Percentiles rank a stretch among this genome's conserved stretches.
These are phyloP conservation scores for Suillus ampliporus DNA, from an alignment of 768 basidiomycete genomes.

Conservation along the genomic window DNA sequence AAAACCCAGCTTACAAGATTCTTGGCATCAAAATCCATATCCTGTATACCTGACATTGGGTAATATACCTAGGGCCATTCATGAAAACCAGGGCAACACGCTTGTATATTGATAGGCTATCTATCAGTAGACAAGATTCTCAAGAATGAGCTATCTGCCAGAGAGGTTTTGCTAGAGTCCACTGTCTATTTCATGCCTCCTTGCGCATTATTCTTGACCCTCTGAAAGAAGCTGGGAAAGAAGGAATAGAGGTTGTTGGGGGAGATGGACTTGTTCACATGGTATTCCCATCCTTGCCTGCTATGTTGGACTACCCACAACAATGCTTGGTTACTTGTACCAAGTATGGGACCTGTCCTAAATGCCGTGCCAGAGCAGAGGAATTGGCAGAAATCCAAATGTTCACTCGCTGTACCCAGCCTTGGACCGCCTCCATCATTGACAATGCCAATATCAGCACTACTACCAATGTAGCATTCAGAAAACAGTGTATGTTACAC, in stretches of 20 bases:
- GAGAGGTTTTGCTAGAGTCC: constrained; percentile 14
- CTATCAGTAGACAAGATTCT: constrained; percentile 42
- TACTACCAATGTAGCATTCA: too few relatives aligned
- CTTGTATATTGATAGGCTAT: constrained; percentile 45
- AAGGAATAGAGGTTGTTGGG: constrained; percentile 12
- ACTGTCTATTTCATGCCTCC: constrained; percentile 1
- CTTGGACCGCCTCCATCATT: too few relatives aligned
- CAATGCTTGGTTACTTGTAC: constrained; percentile 10
- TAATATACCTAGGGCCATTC: constrained; percentile 46
- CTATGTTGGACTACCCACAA: constrained; percentile 19
- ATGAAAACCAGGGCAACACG: constrained; percentile 40
- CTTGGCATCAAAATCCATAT: constrained; percentile 46
- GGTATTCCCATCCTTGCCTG: constrained; percentile 7
- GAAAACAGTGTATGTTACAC: too few relatives aligned
- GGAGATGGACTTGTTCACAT: constrained; percentile 12
- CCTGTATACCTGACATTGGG: constrained; percentile 52
- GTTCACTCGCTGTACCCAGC: too few relatives aligned
- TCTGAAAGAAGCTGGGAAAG: constrained; percentile 25
- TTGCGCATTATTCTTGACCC: not conserved
- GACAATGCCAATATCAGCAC: too few relatives aligned
- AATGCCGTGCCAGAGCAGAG: not conserved
- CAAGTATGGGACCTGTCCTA: constrained; percentile 12
- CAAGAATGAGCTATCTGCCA: constrained; percentile 23
- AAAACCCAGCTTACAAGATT: constrained; percentile 50
- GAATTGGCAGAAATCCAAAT: not conserved